Evolutionary conservation across 495 filamentous ascomycete genomes (phyloP).

Genomic region (Neurospora sp.): DNA sequence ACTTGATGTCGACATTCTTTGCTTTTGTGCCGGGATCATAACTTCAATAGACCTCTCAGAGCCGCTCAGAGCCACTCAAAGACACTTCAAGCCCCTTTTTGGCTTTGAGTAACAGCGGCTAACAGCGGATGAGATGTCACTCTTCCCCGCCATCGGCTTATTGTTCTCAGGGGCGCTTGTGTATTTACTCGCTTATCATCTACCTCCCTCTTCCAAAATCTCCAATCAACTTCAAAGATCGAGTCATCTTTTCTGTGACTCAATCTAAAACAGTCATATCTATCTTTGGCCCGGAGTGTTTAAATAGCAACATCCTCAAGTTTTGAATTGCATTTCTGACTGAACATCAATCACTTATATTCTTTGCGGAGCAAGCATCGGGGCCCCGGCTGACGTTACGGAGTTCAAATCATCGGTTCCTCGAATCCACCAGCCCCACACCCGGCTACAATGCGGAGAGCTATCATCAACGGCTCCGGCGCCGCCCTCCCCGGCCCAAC

Average conservation of each 20-base stretch:
- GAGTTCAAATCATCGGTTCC: neutral
- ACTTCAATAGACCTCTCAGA: neutral
- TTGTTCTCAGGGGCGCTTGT: neutral
- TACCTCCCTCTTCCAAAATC: neutral
- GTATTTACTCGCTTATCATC: neutral
- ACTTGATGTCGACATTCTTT: neutral
- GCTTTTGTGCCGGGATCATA: neutral
- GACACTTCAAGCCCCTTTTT: neutral
- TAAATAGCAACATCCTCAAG: neutral
- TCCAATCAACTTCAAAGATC: neutral
- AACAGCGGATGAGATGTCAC: slow-evolving; percentile 4
- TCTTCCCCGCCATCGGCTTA: slow-evolving; percentile 8
- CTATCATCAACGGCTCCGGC: neutral
- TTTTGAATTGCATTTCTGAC: neutral
- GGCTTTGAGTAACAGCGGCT: slow-evolving; percentile 8
- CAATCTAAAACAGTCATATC: neutral
- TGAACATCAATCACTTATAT: neutral
- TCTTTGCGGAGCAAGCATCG: neutral
- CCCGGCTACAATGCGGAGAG: neutral
- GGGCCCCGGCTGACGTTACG: neutral
- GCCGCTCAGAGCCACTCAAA: neutral
- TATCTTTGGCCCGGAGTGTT: neutral
- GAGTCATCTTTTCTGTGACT: neutral
- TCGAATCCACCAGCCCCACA: neutral
- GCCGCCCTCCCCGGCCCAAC: neutral